phyloP scores from a whole-genome alignment of 371 early-diverging fungal genomes.

The Mortierella sp. region DNA sequence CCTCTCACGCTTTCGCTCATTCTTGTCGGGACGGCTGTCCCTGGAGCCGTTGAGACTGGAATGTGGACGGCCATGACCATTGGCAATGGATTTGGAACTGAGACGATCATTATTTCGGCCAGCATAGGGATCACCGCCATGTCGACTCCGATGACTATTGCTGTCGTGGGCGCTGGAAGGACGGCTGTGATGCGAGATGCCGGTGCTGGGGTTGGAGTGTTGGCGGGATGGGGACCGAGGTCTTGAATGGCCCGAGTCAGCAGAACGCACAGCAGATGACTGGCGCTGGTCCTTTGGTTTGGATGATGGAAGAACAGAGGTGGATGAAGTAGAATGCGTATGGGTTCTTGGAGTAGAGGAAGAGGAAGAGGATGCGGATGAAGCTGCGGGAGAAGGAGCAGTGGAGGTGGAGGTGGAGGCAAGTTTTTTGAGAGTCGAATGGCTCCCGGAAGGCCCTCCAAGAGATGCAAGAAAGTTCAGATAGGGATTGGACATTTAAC shows the following conservation, averaged over 20 bases:
- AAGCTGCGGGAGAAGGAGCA: constrained; percentile 10
- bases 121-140: not conserved
- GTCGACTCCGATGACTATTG: not conserved
- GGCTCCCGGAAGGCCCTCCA: constrained; percentile 46
- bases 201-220: constrained; percentile 8
- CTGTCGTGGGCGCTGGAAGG: not conserved
- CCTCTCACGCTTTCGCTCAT: constrained; percentile 28
- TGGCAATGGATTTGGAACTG: constrained; percentile 30
- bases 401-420: constrained; percentile 24
- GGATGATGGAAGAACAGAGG: not conserved
- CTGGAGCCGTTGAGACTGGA: constrained; percentile 11
- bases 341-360: constrained; percentile 8
- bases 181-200: constrained; percentile 6
- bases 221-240: constrained; percentile 5
- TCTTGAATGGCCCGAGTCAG: constrained; percentile 11
- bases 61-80: constrained; percentile 31
- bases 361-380: constrained; percentile 4
- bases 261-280: too few relatives aligned
- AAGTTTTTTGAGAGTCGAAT: constrained; percentile 51
- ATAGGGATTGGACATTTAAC: constrained; percentile 53
- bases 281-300: not conserved
- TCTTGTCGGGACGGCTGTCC: constrained; percentile 1
- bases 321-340: constrained; percentile 3
- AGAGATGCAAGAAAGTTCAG: constrained; percentile 45
- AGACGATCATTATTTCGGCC: constrained; percentile 31